Conservation (phyloP, 208 protist genomes). For the Sergeia podlipaevii region DNA sequence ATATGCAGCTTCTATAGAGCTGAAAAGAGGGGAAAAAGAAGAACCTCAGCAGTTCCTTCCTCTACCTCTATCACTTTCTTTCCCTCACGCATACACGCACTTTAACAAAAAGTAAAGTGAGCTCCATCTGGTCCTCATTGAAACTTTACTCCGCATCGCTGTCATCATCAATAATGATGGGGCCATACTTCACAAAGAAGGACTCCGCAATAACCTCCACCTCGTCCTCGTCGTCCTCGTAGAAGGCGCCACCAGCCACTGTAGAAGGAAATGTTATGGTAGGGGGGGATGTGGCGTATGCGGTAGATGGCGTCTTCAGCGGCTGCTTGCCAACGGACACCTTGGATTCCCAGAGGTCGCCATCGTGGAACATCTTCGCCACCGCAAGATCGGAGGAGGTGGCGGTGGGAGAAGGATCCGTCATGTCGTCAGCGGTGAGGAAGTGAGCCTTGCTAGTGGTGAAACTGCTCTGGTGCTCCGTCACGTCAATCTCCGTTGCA, state of each 20-base stretch:
- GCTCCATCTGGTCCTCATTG: neutral
- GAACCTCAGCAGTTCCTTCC: neutral
- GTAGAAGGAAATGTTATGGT: conserved; percentile 10
- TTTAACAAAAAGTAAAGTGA: neutral
- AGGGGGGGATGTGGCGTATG: neutral
- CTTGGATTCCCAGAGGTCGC: conserved; percentile 17
- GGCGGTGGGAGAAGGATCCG: no score
- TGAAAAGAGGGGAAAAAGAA: conserved; percentile 4
- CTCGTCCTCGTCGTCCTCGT: conserved; percentile 81
- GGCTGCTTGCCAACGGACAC: neutral
- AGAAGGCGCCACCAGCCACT: neutral
- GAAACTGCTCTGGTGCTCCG: conserved; percentile 85
- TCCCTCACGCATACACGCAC: neutral
- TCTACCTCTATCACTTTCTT: conserved; percentile 1
- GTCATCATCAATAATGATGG: conserved; percentile 84
- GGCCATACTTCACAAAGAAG: conserved; percentile 77
- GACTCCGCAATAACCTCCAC: conserved; percentile 76
- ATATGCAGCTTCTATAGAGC: no score
- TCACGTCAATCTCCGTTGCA: conserved; percentile 67
- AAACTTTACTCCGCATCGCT: conserved; percentile 7
- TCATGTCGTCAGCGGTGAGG: conserved; percentile 21
- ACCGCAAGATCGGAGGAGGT: conserved; percentile 64
- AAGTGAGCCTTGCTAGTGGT: conserved; percentile 56
- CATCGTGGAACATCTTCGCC: conserved; percentile 55
- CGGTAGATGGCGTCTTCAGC: neutral